Base-by-base conservation (phyloP, 768 basidiomycete species). In the Lactarius hengduanensis region DNA sequence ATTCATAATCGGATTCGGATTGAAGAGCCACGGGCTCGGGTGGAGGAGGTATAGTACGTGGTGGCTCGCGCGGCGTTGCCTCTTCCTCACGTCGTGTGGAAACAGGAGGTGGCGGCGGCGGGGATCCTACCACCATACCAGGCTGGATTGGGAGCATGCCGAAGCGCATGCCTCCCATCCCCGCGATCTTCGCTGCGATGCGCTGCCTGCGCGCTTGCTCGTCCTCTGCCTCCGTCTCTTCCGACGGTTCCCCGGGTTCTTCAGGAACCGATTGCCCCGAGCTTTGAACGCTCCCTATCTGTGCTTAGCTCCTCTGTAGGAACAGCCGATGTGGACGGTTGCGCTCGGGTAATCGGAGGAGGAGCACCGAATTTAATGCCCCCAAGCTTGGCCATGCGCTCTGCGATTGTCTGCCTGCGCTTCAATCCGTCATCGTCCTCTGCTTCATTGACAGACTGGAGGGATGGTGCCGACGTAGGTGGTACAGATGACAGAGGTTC, bases 351-450 rank as follows among this genome's bases (percentile, higher is more conserved):
- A 0, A 76, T 70, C 2, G 79, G 79, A 5, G 86, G 84, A 18
- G 89, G 89, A 54, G 83, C 86, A 1, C 92, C 92, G 69, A 95
- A 90, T 68, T 84, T 85, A 73, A 96, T 88, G 3, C 91, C 92
- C 18, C 95, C 93, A 0, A 97, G 80, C 72, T 87, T 92, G 1
- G 94, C 94, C 94, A 97, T 96, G n/a, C 95, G 84, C 65, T 96
- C 94, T 1, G 94, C 93, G 43, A 97, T 91, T 1, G 90, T 90
- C 36, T 81, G 82, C 28, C 87, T 83, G 57, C 88, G 81, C 2
- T 76, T 69, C 13, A 75, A 72, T 26, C 80, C 81, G 10, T 75
- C 77, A 28, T 84, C 82, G 63, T 84, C 84, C 1, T 78, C 78
- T 59, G 83, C 81, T 65, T 75, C 73, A 30, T 68, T 34, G 36